Percentiles rank a stretch among this genome's conserved stretches.
phyloP scores from a whole-genome alignment of 176 grass and related monocot species.

The Phoenix dactylifera region DNA sequence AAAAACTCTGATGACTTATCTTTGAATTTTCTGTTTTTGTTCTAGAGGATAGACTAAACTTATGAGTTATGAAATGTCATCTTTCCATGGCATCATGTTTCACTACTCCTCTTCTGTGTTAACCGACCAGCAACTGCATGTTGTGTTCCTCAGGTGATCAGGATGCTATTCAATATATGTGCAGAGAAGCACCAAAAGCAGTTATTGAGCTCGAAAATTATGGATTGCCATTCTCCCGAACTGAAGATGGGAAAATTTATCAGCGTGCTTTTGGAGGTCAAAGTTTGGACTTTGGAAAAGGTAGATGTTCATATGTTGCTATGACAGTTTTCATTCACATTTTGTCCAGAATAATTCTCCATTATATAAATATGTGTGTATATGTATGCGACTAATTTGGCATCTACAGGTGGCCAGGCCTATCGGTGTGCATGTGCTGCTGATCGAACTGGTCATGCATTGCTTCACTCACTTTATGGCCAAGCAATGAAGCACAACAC shows the following conservation, averaged over 20 bases:
- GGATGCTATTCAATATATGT: slow-evolving; percentile 99
- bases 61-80: too few species aligned
- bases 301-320: slow-evolving; percentile 15
- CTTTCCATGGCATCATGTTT: background rate
- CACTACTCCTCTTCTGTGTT: background rate
- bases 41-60: too few species aligned
- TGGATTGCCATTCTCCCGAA: slow-evolving; percentile 93
- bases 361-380: too few species aligned
- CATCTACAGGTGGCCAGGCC: slow-evolving; percentile 65
- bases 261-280: slow-evolving; percentile 97
- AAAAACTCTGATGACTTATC: too few species aligned
- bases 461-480: slow-evolving; percentile 92
- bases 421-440: slow-evolving; percentile 93
- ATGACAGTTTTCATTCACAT: too few species aligned
- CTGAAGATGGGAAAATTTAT: slow-evolving; percentile 98
- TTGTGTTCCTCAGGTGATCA: slow-evolving; percentile 54
- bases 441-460: slow-evolving; percentile 93
- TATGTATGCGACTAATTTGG: background rate
- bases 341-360: too few species aligned
- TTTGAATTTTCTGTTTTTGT: too few species aligned
- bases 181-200: slow-evolving; percentile 99
- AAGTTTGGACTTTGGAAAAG: slow-evolving; percentile 98
- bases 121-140: background rate
- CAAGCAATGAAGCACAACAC: slow-evolving; percentile 99
- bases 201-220: slow-evolving; percentile 99